These are phyloP conservation scores for Xerocomus brunneocitrinus DNA, from an alignment of 768 basidiomycete genomes.

Conservation along the genomic window DNA sequence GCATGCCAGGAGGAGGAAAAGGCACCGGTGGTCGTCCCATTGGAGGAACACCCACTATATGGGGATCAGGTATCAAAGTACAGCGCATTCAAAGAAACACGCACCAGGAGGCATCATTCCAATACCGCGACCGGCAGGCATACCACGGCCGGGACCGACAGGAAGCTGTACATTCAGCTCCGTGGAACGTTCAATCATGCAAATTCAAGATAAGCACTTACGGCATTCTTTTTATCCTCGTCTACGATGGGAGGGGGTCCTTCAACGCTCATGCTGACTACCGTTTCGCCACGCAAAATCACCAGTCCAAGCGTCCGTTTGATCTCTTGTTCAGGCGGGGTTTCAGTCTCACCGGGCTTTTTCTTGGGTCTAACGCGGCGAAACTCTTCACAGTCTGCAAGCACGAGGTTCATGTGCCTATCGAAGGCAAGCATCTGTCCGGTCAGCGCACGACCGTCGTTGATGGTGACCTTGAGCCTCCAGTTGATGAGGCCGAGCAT, in stretches of 20 bases:
- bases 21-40: constrained; percentile 66
- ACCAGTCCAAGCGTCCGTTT: constrained; percentile 96
- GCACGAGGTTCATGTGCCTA: constrained; percentile 98
- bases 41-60: constrained; percentile 54
- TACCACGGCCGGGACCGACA: constrained; percentile 87
- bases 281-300: constrained; percentile 92
- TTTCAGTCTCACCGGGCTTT: constrained; percentile 72
- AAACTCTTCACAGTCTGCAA: constrained; percentile 98
- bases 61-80: constrained; percentile 11
- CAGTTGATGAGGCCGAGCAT: constrained; percentile 98
- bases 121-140: constrained; percentile 96
- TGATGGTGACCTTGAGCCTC: constrained; percentile 94
- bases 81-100: constrained; percentile 29
- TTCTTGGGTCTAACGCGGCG: constrained; percentile 89
- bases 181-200: constrained; percentile 14
- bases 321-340: constrained; percentile 83
- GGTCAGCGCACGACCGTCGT: constrained; percentile 91
- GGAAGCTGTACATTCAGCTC: constrained; percentile 51
- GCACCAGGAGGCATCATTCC: constrained; percentile 87
- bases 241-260: constrained; percentile 90
- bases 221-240: constrained; percentile 82
- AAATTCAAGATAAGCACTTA: constrained; percentile 35
- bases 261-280: constrained; percentile 92
- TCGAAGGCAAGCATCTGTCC: constrained; percentile 99
- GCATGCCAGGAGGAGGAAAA: constrained; percentile 69